Evolutionary conservation across 2,329 filamentous ascomycete species (phyloP), one percentile per base, ranked within the genome.

Genomic region (Fusarium fracticaudum): DNA sequence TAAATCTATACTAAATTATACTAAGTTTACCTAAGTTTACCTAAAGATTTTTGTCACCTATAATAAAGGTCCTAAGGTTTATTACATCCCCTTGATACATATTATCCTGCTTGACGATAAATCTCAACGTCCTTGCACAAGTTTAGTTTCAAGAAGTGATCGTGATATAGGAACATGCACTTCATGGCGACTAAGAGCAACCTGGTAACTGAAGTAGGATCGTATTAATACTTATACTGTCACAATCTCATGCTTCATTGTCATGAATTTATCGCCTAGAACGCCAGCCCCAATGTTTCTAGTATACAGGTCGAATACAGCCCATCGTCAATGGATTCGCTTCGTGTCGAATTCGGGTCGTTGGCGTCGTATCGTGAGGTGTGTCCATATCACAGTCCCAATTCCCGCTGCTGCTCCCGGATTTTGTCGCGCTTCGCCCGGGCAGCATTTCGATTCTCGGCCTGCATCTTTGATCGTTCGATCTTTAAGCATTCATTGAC

Each of bases 401-500:
- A 72, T 63, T 83, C 82, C 64, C 81, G 94, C 93, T 98, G 76
- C 89, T 90, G 81, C 67, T 91, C 89, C 85, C 94, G 90, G 77
- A 98, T 91, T 81, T 91, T 89, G 75, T 92, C 88, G 45, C 81
- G 92, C 87, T 86, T 95, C 92, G 83, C 89, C 84, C 83, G 90
- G 89, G 72, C 94, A 88, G 75, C 87, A 82, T 81, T 93, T 89
- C 78, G 90, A 81, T 99, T 98, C 77, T 87, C 85, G 74, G 89
- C 90, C 60, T 95, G 95, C 64, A 92, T 91, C 82, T 95, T 94
- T 59, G 92, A 85, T 79, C 96, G 90, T 83, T 98, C 94, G 43
- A 89, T 91, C 73, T 93, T 91, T 60, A 99, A 88, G 81, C 96
- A 99, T 80, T 90, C 89, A 84, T 94, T 96, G 77, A 99, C 93